Evolutionary conservation across 129 eudicot species (phyloP).

Genomic region (Artemisia argyi): DNA sequence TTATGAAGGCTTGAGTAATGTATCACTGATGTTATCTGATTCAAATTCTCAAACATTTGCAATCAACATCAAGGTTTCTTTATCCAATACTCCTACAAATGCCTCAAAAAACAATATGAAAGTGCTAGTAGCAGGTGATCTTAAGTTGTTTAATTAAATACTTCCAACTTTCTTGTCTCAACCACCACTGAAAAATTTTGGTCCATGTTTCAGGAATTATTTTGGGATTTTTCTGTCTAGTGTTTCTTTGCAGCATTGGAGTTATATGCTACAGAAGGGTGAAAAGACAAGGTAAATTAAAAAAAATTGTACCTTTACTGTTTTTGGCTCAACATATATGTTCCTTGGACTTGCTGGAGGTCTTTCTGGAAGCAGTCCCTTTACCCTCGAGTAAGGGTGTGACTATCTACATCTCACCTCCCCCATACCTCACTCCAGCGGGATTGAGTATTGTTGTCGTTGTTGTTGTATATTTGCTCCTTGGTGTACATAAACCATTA

Average conservation of each 20-base stretch:
- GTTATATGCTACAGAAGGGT: constrained; percentile 22
- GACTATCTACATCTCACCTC: too few relatives aligned
- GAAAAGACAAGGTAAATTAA: constrained; percentile 24
- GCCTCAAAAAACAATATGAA: neutral
- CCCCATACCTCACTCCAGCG: too few relatives aligned
- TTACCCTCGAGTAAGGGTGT: too few relatives aligned
- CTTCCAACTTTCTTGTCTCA: neutral
- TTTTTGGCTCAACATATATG: neutral
- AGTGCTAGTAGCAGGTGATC: neutral
- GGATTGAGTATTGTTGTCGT: too few relatives aligned
- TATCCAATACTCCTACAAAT: neutral
- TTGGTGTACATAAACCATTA: too few relatives aligned
- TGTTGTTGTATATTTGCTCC: too few relatives aligned
- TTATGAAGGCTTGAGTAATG: constrained; percentile 36
- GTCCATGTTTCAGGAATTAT: constrained; percentile 8
- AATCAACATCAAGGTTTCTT: constrained; percentile 27
- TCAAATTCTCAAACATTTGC: constrained; percentile 31
- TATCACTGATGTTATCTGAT: constrained; percentile 38
- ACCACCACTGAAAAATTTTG: neutral
- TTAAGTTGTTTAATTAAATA: neutral
- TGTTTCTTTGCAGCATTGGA: constrained; percentile 29
- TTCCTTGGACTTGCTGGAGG: too few relatives aligned
- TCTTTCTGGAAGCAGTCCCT: too few relatives aligned
- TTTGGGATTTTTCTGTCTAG: constrained; percentile 8
- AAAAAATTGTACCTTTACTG: neutral